Base-by-base conservation (phyloP, 1,284 basidiomycete species). In the Lentinus polychrous region DNA sequence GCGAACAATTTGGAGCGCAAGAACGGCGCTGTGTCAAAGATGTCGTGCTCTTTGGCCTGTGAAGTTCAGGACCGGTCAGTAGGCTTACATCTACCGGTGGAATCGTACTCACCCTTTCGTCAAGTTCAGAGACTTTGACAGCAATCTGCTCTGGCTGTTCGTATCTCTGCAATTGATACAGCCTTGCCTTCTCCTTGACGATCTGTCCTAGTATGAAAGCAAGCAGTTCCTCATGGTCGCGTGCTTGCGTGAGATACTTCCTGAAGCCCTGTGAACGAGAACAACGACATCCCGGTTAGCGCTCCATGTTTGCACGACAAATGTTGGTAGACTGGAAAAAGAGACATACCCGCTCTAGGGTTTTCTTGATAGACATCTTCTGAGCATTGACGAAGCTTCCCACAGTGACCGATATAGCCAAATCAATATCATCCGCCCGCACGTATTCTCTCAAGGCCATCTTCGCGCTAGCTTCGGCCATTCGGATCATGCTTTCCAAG, bases 321-420 rank as follows among this genome's bases (percentile, higher is more conserved):
- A 20, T 17, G 10, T 12, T 40, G 12, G 37, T 20, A 34, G 14
- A 43, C 20, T 42, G 34, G 8, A 45, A 41, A 37, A n/a, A 15
- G 32, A 34, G 10, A 76, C 86, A 52, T 60, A 94, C 93, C 59
- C 96, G 76, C 69, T 99, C 92, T 38, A 99, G 75, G 14, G 94
- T 94, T 74, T 92, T 95, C 78, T 98, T 98, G 71, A 99, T 94
- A 52, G 89, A 93, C 78, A 94, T 90, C 75, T 99, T 99, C 66
- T 99, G 96, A 15, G 95, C 91, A 57, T 71, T 93, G 49, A 99
- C 91, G 66, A 99, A 99, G 68, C 90, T 94, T 51, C 87, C 86
- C 22, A 99, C 85, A 2, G 92, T 89, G 34, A 97, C 94, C 55
- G 92, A 91, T 57, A 99, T 98, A 1, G 96, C 95, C 46, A 98